Evolutionary conservation across 805 yeast genomes (phyloP).

Genomic region (Candida boidinii): DNA sequence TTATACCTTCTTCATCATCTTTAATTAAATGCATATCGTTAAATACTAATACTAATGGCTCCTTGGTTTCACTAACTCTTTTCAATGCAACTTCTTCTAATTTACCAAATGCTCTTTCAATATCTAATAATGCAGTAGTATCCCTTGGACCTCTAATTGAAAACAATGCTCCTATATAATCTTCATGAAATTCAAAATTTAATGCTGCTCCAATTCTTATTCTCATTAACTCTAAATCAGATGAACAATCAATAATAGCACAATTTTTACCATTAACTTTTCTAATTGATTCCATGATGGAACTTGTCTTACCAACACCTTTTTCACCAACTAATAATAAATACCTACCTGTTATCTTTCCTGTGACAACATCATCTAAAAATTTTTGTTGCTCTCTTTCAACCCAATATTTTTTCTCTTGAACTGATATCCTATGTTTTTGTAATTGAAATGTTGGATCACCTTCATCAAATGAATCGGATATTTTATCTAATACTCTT

Average conservation of each 20-base stretch:
- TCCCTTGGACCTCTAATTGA: conserved; percentile 81
- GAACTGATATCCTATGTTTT: conserved; percentile 37
- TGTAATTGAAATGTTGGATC: conserved; percentile 57
- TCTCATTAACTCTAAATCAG: conserved; percentile 77
- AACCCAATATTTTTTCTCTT: conserved; percentile 48
- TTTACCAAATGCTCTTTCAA: conserved; percentile 73
- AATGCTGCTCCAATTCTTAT: conserved; percentile 69
- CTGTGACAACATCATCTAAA: conserved; percentile 57
- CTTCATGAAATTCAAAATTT: conserved; percentile 67
- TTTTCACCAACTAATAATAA: conserved; percentile 72
- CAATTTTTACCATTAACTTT: conserved; percentile 56
- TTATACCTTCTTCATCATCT: conserved; percentile 66
- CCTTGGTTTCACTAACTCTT: conserved; percentile 30
- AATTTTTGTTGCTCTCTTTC: conserved; percentile 58
- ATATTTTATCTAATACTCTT: conserved; percentile 59
- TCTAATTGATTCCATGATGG: conserved; percentile 63
- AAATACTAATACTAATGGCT: conserved; percentile 62
- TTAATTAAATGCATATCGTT: conserved; percentile 70
- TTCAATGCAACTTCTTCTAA: conserved; percentile 63
- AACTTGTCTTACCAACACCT: conserved; percentile 79
- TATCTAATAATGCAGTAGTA: conserved; percentile 72
- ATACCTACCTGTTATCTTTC: conserved; percentile 59
- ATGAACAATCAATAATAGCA: conserved; percentile 71
- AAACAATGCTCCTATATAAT: conserved; percentile 74
- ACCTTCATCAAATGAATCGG: conserved; percentile 55